These are phyloP conservation scores for Zoysia matrella DNA, from an alignment of 202 grass and related monocot species.

Conservation along the genomic window DNA sequence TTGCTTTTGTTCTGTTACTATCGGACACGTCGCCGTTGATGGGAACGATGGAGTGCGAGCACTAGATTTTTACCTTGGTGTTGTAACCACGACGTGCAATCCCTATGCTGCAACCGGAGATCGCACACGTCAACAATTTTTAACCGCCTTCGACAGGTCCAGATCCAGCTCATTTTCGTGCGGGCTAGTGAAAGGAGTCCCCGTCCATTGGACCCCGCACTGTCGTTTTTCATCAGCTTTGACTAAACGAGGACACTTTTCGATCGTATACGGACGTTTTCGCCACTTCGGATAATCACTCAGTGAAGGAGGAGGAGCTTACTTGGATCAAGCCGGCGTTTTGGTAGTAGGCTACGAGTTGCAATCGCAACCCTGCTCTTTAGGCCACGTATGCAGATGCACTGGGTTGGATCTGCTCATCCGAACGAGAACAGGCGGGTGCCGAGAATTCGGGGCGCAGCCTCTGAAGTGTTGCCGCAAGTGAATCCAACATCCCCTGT, in stretches of 20 bases:
- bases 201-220: neutral
- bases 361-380: too few species aligned
- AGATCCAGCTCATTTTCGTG: slow-evolving; percentile 33
- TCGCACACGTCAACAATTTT: neutral
- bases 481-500: too few species aligned
- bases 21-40: neutral
- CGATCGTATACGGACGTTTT: neutral
- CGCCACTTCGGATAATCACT: neutral
- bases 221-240: neutral
- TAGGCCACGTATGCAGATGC: too few species aligned
- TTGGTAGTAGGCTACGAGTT: neutral
- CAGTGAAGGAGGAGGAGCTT: neutral
- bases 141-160: neutral
- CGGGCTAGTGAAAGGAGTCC: neutral
- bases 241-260: neutral
- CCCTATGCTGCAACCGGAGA: neutral
- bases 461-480: too few species aligned
- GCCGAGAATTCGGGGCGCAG: neutral
- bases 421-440: neutral
- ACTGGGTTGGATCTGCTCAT: neutral
- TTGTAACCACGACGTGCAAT: neutral
- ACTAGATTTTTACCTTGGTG: neutral
- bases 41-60: neutral
- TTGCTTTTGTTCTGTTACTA: neutral
- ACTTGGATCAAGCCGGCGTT: too few species aligned